These are phyloP conservation scores for Phytophthora syringae DNA, from an alignment of 352 stramenopile species.

Conservation along the genomic window DNA sequence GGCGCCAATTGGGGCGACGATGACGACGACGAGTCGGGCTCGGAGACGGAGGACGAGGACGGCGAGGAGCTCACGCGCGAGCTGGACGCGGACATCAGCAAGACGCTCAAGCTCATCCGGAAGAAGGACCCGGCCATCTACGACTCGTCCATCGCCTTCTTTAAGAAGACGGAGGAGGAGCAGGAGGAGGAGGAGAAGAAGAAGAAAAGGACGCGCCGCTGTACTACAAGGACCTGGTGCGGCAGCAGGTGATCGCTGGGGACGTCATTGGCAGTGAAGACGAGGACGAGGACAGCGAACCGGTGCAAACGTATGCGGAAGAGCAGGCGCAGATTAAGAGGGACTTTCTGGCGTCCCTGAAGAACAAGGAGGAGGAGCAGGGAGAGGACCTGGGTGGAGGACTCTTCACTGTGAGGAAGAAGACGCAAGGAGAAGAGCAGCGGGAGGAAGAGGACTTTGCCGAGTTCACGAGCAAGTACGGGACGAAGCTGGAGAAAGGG, in stretches of 20 bases:
- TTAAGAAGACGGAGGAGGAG: conserved; percentile 55
- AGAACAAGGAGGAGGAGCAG: conserved; percentile 66
- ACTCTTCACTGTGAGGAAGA: conserved; percentile 77
- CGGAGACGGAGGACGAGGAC: conserved; percentile 87
- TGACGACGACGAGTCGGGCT: conserved; percentile 73
- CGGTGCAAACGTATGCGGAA: conserved; percentile 71
- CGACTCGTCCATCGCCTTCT: conserved; percentile 91
- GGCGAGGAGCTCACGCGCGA: conserved; percentile 77
- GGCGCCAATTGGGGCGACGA: conserved; percentile 33
- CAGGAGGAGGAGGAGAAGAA: conserved; percentile 37
- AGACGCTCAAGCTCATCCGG: conserved; percentile 91
- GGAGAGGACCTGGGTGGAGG: conserved; percentile 79
- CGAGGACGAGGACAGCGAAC: conserved; percentile 48
- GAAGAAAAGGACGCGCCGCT: conserved; percentile 57
- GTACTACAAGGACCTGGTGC: conserved; percentile 96
- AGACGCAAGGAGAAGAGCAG: conserved; percentile 60
- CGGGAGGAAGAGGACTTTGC: conserved; percentile 76
- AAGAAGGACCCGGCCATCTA: conserved; percentile 94
- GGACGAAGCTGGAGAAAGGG: conserved; percentile 61
- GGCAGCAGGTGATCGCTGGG: conserved; percentile 93
- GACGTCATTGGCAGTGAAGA: conserved; percentile 75
- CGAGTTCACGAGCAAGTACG: conserved; percentile 70
- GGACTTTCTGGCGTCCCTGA: conserved; percentile 67
- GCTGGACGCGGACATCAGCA: conserved; percentile 79
- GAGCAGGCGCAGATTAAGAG: conserved; percentile 73